Conservation (phyloP, 176 grass and related monocot species). For the Panicum miliaceum region DNA sequence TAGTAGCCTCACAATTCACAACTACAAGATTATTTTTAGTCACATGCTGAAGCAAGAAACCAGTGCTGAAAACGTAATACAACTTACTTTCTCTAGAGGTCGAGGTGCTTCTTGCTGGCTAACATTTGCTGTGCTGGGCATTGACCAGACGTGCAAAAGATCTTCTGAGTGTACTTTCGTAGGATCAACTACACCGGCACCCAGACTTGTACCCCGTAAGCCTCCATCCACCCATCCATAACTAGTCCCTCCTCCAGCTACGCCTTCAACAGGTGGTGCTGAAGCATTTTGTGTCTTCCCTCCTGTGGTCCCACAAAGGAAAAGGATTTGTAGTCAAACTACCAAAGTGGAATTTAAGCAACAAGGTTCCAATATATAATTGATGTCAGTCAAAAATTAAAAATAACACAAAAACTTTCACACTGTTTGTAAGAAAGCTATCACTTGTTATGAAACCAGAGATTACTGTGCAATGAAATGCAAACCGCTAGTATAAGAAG, state of each 20-base stretch:
- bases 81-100: conserved; percentile 84
- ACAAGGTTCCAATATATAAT: conserved; percentile 5
- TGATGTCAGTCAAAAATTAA: conserved; percentile 7
- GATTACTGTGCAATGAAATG: background rate
- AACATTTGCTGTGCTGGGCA: conserved; percentile 95
- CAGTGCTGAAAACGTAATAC: conserved; percentile 6
- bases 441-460: background rate
- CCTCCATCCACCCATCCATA: conserved; percentile 91
- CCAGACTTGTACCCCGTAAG: conserved; percentile 46
- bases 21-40: conserved; percentile 13
- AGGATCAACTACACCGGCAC: conserved; percentile 65
- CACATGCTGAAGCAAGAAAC: conserved; percentile 1
- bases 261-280: conserved; percentile 85
- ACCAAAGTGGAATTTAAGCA: conserved; percentile 17
- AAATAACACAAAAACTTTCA: background rate
- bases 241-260: conserved; percentile 95
- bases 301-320: conserved; percentile 38
- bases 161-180: conserved; percentile 71
- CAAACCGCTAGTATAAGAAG: background rate
- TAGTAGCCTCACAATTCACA: background rate
- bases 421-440: background rate
- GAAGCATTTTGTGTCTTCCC: conserved; percentile 49
- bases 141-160: conserved; percentile 94
- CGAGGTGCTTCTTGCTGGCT: conserved; percentile 85
- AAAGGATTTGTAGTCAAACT: conserved; percentile 23